Evolutionary conservation across 2,329 filamentous ascomycete genomes (phyloP).

Genomic region (Aspergillus ochraceoroseus): DNA sequence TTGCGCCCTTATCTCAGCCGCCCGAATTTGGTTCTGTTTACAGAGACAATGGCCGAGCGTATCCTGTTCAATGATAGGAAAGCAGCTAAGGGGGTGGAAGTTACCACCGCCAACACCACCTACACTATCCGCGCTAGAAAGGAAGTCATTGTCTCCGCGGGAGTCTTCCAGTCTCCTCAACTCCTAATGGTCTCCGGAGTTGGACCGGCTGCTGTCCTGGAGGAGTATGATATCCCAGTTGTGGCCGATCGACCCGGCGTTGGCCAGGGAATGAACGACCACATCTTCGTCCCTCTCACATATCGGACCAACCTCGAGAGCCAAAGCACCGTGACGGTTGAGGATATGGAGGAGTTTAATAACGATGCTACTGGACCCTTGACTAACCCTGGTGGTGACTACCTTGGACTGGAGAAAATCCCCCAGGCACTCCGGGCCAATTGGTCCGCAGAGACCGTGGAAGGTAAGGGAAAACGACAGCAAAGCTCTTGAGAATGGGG

Average conservation of each 20-base stretch:
- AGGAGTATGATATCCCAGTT: constrained; percentile 38
- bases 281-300: constrained; percentile 24
- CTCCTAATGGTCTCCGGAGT: constrained; percentile 49
- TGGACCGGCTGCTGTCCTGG: constrained; percentile 39
- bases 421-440: not conserved
- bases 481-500: too few relatives aligned
- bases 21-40: too few relatives aligned
- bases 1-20: too few relatives aligned
- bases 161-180: constrained; percentile 41
- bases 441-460: constrained; percentile 1
- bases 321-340: constrained; percentile 19
- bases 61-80: too few relatives aligned
- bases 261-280: constrained; percentile 39
- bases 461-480: too few relatives aligned
- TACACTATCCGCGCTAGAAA: constrained; percentile 17
- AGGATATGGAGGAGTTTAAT: constrained; percentile 8
- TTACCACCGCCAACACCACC: too few relatives aligned
- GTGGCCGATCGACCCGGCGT: constrained; percentile 48
- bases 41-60: too few relatives aligned
- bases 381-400: constrained; percentile 4
- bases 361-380: not conserved
- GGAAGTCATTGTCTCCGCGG: constrained; percentile 45
- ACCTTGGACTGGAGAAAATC: constrained; percentile 14
- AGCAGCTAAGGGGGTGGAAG: too few relatives aligned
- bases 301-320: constrained; percentile 27